Percentiles rank a stretch among this genome's conserved stretches.
Evolutionary conservation across 768 basidiomycete species (phyloP).

Genomic region (Mycena crocata): DNA sequence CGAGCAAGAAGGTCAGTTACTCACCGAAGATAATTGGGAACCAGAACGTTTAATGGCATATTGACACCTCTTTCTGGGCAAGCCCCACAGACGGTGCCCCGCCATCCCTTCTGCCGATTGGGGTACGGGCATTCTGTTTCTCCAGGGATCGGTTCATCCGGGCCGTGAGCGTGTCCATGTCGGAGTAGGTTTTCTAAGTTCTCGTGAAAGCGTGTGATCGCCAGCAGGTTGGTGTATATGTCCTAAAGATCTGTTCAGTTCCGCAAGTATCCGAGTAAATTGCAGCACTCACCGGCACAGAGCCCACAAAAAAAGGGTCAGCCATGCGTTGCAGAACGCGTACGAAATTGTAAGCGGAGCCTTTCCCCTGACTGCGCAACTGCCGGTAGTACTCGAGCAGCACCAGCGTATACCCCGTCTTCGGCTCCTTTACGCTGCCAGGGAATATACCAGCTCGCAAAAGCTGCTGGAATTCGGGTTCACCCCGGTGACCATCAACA

Average conservation of each 20-base stretch:
- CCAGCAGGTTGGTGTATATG: slow-evolving; percentile 15
- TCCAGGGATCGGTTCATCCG: slow-evolving; percentile 4
- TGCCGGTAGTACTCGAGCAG: slow-evolving; percentile 18
- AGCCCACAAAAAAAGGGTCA: slow-evolving; percentile 18
- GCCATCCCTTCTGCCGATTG: not conserved
- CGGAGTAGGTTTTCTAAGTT: not conserved
- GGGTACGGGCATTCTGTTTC: slow-evolving; percentile 11
- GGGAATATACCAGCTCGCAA: slow-evolving; percentile 22
- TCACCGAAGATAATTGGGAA: slow-evolving; percentile 15
- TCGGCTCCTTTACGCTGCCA: slow-evolving; percentile 17
- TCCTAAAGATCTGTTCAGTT: not conserved
- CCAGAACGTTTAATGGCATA: slow-evolving; percentile 14
- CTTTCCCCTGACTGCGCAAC: slow-evolving; percentile 17
- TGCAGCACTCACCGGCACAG: slow-evolving; percentile 15
- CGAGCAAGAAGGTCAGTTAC: no score
- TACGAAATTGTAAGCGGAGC: slow-evolving; percentile 13
- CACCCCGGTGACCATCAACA: not conserved
- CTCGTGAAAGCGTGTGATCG: slow-evolving; percentile 8
- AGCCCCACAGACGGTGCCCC: not conserved
- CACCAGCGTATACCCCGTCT: slow-evolving; percentile 22
- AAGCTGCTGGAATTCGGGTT: slow-evolving; percentile 17
- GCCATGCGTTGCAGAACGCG: slow-evolving; percentile 21
- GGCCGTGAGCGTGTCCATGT: slow-evolving; percentile 9
- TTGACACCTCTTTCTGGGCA: slow-evolving; percentile 26
- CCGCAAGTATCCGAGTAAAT: not conserved